These are phyloP conservation scores for Coniochaeta pulveracea DNA, from an alignment of 2,329 filamentous ascomycete species.

Conservation along the genomic window DNA sequence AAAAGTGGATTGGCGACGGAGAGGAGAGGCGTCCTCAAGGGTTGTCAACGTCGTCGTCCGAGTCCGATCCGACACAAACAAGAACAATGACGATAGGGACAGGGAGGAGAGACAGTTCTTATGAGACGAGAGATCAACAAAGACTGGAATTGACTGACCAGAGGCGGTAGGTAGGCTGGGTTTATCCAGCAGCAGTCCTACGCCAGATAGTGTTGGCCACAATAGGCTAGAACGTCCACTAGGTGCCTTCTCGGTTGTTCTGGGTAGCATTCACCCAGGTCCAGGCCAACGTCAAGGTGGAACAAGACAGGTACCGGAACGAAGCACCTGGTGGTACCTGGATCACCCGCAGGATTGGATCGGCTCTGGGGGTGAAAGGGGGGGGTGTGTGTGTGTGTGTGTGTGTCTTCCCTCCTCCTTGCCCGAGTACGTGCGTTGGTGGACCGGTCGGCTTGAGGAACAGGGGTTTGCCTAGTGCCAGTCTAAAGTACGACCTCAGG, in stretches of 20 bases:
- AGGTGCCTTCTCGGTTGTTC: not conserved
- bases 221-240: not conserved
- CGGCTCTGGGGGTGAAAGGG: no score
- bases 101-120: conserved; percentile 3
- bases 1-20: no score
- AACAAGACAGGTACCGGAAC: conserved; percentile 2
- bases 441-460: not conserved
- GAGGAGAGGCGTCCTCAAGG: no score
- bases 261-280: no score
- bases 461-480: conserved; percentile 1
- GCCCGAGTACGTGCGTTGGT: no score
- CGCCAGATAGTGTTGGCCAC: conserved; percentile 1
- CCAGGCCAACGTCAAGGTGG: no score
- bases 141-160: conserved; percentile 2
- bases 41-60: no score
- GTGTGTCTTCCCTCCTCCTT: no score
- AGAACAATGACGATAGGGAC: no score
- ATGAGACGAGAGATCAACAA: conserved; percentile 2
- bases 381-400: not conserved
- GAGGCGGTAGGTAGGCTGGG: conserved; percentile 1
- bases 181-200: not conserved
- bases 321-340: conserved; percentile 1
- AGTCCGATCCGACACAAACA: no score
- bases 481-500: no score
- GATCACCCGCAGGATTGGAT: conserved; percentile 2